Evolutionary conservation across 116 monocot genomes (phyloP).

Genomic region (Cymodocea nodosa): DNA sequence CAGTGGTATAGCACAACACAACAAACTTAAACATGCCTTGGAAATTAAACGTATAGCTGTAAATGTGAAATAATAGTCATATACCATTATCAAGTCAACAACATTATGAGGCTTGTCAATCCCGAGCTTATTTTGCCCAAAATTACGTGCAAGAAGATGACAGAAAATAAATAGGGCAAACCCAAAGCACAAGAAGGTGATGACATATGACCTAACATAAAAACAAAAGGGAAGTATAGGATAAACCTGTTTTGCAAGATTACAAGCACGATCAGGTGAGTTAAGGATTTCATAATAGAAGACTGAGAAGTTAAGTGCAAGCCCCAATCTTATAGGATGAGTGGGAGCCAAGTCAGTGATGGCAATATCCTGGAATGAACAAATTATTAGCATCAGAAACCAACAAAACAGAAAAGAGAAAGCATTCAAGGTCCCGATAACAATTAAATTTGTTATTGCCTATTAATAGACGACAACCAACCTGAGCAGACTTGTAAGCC

Average conservation of each 20-base stretch:
- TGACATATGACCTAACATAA: neutral
- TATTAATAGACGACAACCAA: slow-evolving; percentile 2
- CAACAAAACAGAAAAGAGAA: neutral
- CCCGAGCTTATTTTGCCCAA: no score
- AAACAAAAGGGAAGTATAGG: neutral
- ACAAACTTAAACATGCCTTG: no score
- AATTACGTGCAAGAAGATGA: no score
- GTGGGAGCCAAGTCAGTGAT: slow-evolving; percentile 32
- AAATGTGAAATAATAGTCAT: no score
- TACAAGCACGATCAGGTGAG: slow-evolving; percentile 22
- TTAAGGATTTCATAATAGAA: slow-evolving; percentile 28
- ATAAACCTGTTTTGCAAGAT: slow-evolving; percentile 37
- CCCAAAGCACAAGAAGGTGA: no score
- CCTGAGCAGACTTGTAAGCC: slow-evolving; percentile 57
- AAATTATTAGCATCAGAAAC: neutral
- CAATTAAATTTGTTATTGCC: neutral
- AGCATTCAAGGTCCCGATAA: neutral
- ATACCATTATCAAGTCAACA: no score
- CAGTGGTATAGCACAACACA: no score
- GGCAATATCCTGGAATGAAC: slow-evolving; percentile 28
- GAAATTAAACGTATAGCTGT: no score
- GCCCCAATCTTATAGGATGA: slow-evolving; percentile 22
- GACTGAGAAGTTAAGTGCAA: slow-evolving; percentile 25
- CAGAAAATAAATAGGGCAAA: no score
- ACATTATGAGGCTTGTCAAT: no score